These are phyloP conservation scores for Tetrahymena elliotti DNA, from an alignment of 73 alveolate species.

Conservation along the genomic window DNA sequence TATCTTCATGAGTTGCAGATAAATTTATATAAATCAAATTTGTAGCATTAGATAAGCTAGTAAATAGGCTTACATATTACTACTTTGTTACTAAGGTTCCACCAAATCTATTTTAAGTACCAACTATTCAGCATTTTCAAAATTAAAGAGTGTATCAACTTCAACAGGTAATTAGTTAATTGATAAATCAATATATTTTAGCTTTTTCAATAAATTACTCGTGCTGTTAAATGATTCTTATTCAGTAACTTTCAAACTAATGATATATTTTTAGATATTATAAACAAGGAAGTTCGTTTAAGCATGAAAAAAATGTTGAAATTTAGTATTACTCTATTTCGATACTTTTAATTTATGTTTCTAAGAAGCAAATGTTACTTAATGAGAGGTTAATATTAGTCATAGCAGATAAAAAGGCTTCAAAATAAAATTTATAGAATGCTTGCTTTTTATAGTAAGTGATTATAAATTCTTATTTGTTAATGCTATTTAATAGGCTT, in stretches of 20 bases:
- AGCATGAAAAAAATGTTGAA: neutral
- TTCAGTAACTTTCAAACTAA: neutral
- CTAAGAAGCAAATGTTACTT: neutral
- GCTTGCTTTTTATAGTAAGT: neutral
- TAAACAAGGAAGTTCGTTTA: neutral
- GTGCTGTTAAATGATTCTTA: neutral
- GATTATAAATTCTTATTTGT: neutral
- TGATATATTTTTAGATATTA: neutral
- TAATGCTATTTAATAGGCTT: neutral
- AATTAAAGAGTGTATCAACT: neutral
- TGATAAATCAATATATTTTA: neutral
- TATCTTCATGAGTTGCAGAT: neutral
- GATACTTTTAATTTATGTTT: neutral
- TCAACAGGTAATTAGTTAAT: neutral
- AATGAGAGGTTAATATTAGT: neutral
- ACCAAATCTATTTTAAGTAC: neutral
- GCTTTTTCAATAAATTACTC: neutral
- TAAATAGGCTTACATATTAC: neutral
- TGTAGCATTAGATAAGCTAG: neutral
- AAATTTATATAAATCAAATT: neutral
- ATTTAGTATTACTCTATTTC: neutral
- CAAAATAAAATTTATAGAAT: neutral
- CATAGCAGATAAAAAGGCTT: neutral
- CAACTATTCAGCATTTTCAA: neutral
- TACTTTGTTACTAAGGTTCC: neutral